Base-by-base conservation (phyloP, 441 rosid genomes). In the Erysimum pusillum region DNA sequence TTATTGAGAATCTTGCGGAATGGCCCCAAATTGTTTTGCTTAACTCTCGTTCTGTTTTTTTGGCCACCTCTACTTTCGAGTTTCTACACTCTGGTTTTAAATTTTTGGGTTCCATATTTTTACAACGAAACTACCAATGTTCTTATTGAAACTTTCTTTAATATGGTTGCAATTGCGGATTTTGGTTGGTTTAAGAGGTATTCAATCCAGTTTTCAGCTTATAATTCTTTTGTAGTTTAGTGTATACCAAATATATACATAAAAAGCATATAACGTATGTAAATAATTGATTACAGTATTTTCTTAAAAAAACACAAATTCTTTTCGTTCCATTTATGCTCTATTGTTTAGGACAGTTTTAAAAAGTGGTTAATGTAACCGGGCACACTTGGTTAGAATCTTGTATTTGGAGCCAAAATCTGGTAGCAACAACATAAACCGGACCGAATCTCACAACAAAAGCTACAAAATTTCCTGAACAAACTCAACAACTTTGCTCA, bases 1-100 rank as follows among this genome's bases (percentile, higher is more conserved):
- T 76, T 57, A 44, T 69, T 76, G 80, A 63, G 71, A 63, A 69
- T 75, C 69, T 41, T n/a, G 51, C 62, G 44, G 34, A 38, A 68
- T 45, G 35, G 31, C 34, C 7, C 28, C 48, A 38, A 67, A 58
- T 51, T 36, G 39, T 49, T 67, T 46, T 75, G 66, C 25, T 60
- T 10, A 39, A 14, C 79, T 17, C 52, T 17, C 6, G 57, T 5
- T 11, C 6, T 9, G 1, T 34, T 34, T 2, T 22, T 22, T 25
- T 25, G 28, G 28, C 2, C 28, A 25, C 28, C 28, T 25, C 25
- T 22, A 22, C 25, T 25, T 25, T 25, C 28, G 44, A 59, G 5
- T 10, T 58, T 56, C 18, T 52, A 7, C 13, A 9, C 22, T 35
- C 38, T 2, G 38, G 38, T 35, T 35, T 9, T 7, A 46, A n/a